Conservation (phyloP, 2,329 filamentous ascomycete genomes). For the Beauveria bassiana region DNA sequence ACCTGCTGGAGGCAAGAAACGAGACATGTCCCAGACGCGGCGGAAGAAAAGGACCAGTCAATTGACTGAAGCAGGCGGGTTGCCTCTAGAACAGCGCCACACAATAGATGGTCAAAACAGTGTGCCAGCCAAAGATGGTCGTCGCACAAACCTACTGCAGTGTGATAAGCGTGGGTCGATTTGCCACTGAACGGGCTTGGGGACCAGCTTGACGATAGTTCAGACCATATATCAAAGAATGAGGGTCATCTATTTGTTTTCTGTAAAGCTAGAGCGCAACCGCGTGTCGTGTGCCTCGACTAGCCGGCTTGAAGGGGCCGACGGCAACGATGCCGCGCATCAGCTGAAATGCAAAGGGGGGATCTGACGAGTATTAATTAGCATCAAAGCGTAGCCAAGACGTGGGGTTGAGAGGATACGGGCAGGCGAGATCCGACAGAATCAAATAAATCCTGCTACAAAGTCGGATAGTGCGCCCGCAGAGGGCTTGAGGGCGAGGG, state of each 20-base stretch:
- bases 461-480: neutral
- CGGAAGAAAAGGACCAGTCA: neutral
- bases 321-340: too few species aligned
- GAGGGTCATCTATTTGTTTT: too few species aligned
- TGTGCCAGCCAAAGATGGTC: neutral
- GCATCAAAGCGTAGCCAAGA: neutral
- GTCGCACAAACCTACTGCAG: conserved; percentile 1
- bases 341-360: too few species aligned
- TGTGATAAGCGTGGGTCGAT: neutral
- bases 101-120: neutral
- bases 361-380: too few species aligned
- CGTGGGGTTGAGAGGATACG: neutral
- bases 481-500: neutral
- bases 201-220: too few species aligned
- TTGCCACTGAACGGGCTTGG: too few species aligned
- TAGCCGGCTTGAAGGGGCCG: too few species aligned
- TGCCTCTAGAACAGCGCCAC: neutral
- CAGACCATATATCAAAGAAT: too few species aligned
- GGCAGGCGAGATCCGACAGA: neutral
- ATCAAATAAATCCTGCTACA: neutral
- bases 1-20: neutral
- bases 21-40: neutral
- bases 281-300: too few species aligned
- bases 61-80: neutral
- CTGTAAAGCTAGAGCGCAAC: too few species aligned